Evolutionary conservation across 768 basidiomycete species (phyloP).

Genomic region (Inosperma sp.): DNA sequence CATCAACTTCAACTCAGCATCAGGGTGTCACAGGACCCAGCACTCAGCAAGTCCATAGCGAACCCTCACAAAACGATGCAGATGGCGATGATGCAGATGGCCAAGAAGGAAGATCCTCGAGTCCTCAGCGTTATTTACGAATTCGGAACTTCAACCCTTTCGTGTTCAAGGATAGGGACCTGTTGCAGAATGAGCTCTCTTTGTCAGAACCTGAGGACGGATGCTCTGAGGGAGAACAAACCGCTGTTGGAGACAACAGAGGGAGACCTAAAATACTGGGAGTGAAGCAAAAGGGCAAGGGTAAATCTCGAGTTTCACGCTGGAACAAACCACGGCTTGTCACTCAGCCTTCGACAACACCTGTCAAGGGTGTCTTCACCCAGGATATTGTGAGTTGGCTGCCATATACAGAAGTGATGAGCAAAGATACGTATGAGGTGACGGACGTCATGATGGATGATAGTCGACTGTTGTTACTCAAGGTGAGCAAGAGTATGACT

Average conservation of each 20-base stretch:
- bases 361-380: conserved; percentile 43
- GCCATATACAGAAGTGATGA: conserved; percentile 49
- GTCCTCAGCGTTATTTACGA: conserved; percentile 23
- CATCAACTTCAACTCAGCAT: not conserved
- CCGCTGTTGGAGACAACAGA: not conserved
- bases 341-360: conserved; percentile 36
- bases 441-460: conserved; percentile 60
- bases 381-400: conserved; percentile 45
- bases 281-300: conserved; percentile 26
- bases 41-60: not conserved
- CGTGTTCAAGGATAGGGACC: conserved; percentile 20
- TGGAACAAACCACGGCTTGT: conserved; percentile 38
- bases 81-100: conserved; percentile 6
- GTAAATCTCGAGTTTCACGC: conserved; percentile 5
- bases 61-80: conserved; percentile 3
- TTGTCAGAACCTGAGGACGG: not conserved
- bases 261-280: not conserved
- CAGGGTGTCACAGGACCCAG: not conserved
- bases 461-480: conserved; percentile 43
- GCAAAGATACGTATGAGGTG: conserved; percentile 43
- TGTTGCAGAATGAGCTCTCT: conserved; percentile 5
- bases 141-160: conserved; percentile 33
- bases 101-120: conserved; percentile 1
- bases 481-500: conserved; percentile 42
- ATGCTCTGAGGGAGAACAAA: conserved; percentile 1